A percentile compares a stretch with the other conserved stretches of the same genome.
phyloP scores from a whole-genome alignment of 805 yeast genomes.

The Candida rishiriensis region DNA sequence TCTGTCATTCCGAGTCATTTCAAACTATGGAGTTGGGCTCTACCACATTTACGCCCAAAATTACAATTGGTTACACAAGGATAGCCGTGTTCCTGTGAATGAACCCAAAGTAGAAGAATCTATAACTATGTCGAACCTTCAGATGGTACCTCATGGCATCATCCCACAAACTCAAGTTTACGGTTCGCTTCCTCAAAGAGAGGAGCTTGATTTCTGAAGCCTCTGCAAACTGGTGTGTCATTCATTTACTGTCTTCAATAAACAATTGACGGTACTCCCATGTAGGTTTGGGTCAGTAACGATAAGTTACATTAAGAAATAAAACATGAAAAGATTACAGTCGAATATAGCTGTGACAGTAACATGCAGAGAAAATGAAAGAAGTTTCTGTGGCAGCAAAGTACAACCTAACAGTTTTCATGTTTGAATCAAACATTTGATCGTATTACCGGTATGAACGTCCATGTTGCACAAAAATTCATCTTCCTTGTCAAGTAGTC shows the following conservation, averaged over 20 bases:
- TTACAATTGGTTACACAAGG: slow-evolving; percentile 4
- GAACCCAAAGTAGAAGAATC: background rate
- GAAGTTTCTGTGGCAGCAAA: background rate
- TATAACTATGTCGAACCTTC: background rate
- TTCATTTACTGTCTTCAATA: no score
- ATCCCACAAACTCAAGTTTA: background rate
- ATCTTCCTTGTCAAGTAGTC: slow-evolving; percentile 35
- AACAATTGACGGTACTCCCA: no score
- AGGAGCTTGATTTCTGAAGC: slow-evolving; percentile 6
- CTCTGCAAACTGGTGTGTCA: no score
- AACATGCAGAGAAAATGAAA: background rate
- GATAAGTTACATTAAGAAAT: no score
- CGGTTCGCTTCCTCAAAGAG: background rate
- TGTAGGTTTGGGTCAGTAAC: no score
- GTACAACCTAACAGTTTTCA: background rate
- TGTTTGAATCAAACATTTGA: slow-evolving; percentile 30
- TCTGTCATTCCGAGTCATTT: slow-evolving; percentile 6
- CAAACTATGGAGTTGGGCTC: slow-evolving; percentile 13
- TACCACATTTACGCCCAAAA: slow-evolving; percentile 7
- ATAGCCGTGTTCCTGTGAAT: background rate
- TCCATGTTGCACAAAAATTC: slow-evolving; percentile 46
- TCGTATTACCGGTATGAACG: slow-evolving; percentile 49
- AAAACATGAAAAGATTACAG: no score
- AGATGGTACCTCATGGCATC: background rate
- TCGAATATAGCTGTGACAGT: no score